These are phyloP conservation scores for Tuctoria greenei DNA, from an alignment of 176 grass and related monocot genomes.

Conservation along the genomic window DNA sequence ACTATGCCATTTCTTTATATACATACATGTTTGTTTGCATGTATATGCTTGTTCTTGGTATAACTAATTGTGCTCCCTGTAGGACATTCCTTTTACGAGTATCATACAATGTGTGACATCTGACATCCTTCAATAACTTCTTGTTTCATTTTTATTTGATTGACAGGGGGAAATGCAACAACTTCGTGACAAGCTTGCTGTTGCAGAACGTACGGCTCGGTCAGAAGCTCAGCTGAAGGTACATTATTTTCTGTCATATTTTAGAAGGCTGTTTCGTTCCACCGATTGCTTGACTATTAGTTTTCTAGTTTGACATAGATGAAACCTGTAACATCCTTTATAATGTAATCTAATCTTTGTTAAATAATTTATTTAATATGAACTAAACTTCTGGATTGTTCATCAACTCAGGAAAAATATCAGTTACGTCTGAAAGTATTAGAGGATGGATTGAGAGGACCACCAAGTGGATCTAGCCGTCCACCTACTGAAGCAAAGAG, in stretches of 20 bases:
- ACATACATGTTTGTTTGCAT: conserved; percentile 7
- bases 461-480: conserved; percentile 64
- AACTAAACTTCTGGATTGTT: conserved; percentile 28
- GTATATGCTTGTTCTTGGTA: conserved; percentile 10
- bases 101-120: background rate
- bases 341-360: conserved; percentile 19
- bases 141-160: background rate
- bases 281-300: background rate
- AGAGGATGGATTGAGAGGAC: conserved; percentile 90
- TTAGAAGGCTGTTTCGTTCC: background rate
- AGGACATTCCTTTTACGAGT: background rate
- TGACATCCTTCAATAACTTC: conserved; percentile 7
- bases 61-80: conserved; percentile 3
- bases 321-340: background rate
- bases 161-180: conserved; percentile 90
- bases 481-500: conserved; percentile 64
- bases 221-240: conserved; percentile 96
- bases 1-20: conserved; percentile 28
- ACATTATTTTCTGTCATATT: conserved; percentile 24
- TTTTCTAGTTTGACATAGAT: background rate
- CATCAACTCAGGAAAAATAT: conserved; percentile 75
- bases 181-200: conserved; percentile 85
- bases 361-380: conserved; percentile 12
- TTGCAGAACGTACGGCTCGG: conserved; percentile 85
- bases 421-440: conserved; percentile 91